Evolutionary conservation across 2,329 filamentous ascomycete genomes (phyloP).

Genomic region (Macrophomina pseudophaseolina): DNA sequence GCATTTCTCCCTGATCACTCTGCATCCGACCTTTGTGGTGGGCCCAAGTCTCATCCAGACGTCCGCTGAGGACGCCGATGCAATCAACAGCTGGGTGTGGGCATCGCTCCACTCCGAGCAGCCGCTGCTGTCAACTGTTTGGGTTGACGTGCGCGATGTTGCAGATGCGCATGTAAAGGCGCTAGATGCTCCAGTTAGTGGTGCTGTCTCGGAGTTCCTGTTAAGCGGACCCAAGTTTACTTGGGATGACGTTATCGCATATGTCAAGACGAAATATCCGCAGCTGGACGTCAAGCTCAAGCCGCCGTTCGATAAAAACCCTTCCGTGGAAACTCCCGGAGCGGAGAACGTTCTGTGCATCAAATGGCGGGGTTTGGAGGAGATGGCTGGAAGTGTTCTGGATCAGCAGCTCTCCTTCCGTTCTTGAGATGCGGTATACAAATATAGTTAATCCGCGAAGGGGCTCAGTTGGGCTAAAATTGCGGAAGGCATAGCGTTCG

Average conservation of each 20-base stretch:
- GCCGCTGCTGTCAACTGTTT: background rate
- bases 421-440: too few relatives aligned
- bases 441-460: too few relatives aligned
- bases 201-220: background rate
- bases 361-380: background rate
- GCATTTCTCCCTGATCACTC: background rate
- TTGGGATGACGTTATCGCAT: background rate
- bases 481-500: too few relatives aligned
- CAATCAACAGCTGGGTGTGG: background rate
- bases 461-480: too few relatives aligned
- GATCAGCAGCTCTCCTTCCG: background rate
- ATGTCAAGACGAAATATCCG: background rate
- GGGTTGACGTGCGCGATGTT: background rate
- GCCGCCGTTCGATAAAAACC: background rate
- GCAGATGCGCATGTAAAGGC: background rate
- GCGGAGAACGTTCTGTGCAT: background rate
- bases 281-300: background rate
- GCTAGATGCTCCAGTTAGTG: background rate
- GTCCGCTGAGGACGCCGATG: background rate
- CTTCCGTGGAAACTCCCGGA: background rate
- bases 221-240: background rate
- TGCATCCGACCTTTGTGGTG: background rate
- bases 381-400: background rate
- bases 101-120: background rate
- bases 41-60: background rate